These are phyloP conservation scores for Ramalina intermedia DNA, from an alignment of 495 filamentous ascomycete species.

Conservation along the genomic window DNA sequence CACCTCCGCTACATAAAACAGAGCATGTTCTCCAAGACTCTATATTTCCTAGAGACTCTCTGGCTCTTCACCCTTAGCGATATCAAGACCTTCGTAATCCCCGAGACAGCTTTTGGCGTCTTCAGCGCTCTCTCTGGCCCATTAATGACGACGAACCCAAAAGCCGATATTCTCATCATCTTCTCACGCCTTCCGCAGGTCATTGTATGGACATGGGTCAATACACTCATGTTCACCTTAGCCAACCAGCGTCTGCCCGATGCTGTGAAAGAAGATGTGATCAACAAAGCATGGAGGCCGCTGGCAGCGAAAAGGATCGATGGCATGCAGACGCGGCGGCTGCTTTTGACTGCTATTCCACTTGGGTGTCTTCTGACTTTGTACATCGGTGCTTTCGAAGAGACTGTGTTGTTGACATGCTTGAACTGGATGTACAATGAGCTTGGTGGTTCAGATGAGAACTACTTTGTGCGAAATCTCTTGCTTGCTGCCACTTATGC, in stretches of 20 bases:
- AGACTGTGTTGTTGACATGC: constrained; percentile 22
- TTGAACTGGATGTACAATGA: constrained; percentile 34
- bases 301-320: constrained; percentile 10
- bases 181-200: neutral
- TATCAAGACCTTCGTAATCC: constrained; percentile 24
- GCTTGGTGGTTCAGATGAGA: constrained; percentile 27
- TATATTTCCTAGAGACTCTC: no score
- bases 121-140: constrained; percentile 16
- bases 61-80: constrained; percentile 27
- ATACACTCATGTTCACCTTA: constrained; percentile 26
- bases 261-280: constrained; percentile 29
- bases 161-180: neutral
- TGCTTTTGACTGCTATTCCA: constrained; percentile 25
- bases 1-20: no score
- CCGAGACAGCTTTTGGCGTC: constrained; percentile 22
- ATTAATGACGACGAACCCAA: neutral
- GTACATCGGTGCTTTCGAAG: constrained; percentile 23
- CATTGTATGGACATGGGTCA: constrained; percentile 8
- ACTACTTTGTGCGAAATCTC: constrained; percentile 22
- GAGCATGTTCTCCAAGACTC: no score
- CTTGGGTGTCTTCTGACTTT: constrained; percentile 19
- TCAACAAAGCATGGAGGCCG: constrained; percentile 44
- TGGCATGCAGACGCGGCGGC: constrained; percentile 18
- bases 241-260: constrained; percentile 31
- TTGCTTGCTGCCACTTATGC: constrained; percentile 21